phyloP scores from a whole-genome alignment of 192 early-diverging fungal genomes.

The Podila clonocystis region DNA sequence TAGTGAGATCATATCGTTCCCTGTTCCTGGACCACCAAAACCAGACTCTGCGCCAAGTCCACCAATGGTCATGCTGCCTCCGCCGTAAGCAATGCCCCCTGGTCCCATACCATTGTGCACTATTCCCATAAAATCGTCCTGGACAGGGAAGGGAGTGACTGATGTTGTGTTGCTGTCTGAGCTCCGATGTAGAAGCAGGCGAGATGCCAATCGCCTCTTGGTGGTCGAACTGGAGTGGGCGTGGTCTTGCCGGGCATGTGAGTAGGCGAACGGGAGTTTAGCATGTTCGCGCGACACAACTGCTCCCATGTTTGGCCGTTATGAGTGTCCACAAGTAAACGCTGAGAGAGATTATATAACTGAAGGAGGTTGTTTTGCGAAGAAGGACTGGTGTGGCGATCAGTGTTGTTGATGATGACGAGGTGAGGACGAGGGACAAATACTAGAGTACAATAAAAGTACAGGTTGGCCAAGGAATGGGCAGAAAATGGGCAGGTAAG shows the following conservation, averaged over 20 bases:
- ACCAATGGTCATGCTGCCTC: neutral
- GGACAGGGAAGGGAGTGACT: constrained; percentile 2
- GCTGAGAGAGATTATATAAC: no score
- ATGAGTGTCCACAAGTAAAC: neutral
- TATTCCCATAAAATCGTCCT: neutral
- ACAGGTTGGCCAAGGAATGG: neutral
- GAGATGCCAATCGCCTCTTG: constrained; percentile 25
- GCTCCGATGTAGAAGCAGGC: constrained; percentile 19
- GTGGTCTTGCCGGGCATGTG: constrained; percentile 38
- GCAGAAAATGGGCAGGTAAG: neutral
- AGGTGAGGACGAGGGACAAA: neutral
- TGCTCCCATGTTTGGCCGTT: constrained; percentile 14
- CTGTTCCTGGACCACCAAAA: neutral
- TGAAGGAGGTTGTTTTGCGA: neutral
- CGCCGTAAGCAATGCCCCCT: neutral
- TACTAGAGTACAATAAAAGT: neutral
- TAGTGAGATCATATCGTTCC: neutral
- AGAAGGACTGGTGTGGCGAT: neutral
- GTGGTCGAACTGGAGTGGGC: constrained; percentile 2
- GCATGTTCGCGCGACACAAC: constrained; percentile 44
- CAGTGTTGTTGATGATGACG: neutral
- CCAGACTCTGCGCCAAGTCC: neutral
- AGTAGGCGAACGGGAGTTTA: constrained; percentile 41
- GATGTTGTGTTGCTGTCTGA: neutral
- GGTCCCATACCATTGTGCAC: neutral